Evolutionary conservation across 768 basidiomycete genomes (phyloP).

Genomic region (Hemileccinum impolitum): DNA sequence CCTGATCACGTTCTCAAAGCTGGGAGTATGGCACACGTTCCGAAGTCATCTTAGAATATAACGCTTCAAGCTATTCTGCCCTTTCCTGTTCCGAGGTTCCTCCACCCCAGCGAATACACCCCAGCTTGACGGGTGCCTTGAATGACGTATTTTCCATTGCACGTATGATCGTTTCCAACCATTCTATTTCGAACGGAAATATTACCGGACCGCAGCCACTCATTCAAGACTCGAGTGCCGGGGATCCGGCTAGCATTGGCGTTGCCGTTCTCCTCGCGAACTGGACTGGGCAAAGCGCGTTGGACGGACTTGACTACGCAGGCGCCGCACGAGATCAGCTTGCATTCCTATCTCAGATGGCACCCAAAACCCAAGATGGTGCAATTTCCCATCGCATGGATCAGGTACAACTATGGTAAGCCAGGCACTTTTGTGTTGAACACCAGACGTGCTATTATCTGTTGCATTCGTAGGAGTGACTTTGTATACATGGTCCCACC

Average conservation of each 20-base stretch:
- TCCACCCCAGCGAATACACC: conserved; percentile 26
- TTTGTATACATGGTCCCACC: conserved; percentile 85
- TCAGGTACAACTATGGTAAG: conserved; percentile 70
- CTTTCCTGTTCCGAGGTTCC: conserved; percentile 29
- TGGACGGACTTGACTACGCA: conserved; percentile 52
- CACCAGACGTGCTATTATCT: background rate
- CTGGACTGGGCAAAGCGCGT: conserved; percentile 39
- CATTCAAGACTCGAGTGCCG: conserved; percentile 56
- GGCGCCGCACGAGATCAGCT: conserved; percentile 66
- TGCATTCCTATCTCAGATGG: conserved; percentile 52
- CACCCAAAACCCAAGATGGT: conserved; percentile 65
- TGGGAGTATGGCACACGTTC: conserved; percentile 55
- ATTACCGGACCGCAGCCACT: conserved; percentile 55
- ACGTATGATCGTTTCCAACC: conserved; percentile 44
- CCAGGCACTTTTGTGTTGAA: background rate
- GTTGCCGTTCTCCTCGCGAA: conserved; percentile 62
- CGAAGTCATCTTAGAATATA: conserved; percentile 49
- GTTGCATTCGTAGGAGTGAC: conserved; percentile 53
- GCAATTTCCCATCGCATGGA: conserved; percentile 76
- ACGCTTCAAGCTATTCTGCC: conserved; percentile 45
- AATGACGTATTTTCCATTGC: conserved; percentile 58
- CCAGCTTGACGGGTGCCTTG: conserved; percentile 33
- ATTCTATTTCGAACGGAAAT: conserved; percentile 40
- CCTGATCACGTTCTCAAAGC: conserved; percentile 22
- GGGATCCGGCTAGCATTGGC: conserved; percentile 79